Base-by-base conservation (phyloP, 176 grass and related monocot species). In the Stipa capillata region DNA sequence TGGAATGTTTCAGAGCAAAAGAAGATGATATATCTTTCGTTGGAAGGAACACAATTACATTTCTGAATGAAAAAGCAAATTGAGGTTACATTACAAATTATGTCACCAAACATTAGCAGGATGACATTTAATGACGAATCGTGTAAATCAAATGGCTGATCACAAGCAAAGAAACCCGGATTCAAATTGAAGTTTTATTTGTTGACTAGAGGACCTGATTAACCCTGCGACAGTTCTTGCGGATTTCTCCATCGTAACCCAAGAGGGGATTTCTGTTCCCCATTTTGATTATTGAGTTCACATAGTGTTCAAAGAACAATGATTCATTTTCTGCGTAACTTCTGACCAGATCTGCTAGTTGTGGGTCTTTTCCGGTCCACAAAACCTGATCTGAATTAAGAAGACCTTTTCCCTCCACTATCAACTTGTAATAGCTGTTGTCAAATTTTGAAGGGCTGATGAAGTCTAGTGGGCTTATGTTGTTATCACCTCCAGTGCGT, bases 311-410 rank as follows among this genome's bases (percentile, higher is more conserved):
- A 50, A 96, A 96, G 85, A 96, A 94, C 27, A 94, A 55, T 3
- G 60, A 29, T 45, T 92, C 82, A 6, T 88, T 53, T 78, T 92
- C 90, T 27, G 93, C 84, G 25, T 96, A 96, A 39, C 78, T 96
- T 74, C 39, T 90, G 3, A 96, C 87, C 11, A 92, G 76, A 67
- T 53, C 69, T 14, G 41, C 74, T 72, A 86, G 87, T 79, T 90
- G 62, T 31, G 81, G 83, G 61, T 87, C 81, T 8, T 56, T 80
- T 65, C 90, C 93, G 18, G 89, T 92, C 83, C 83, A 87, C 31
- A 98, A 27, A 82, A 92, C 90, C 78, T 98, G 47, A 37, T 98
- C 92, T 60, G 90, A 98, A 76, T 90, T 94, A 14, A 98, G 79
- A 17, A 98, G 85, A 0, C 92, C 90, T 78, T 70, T 92, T 5